These are phyloP conservation scores for Prunus mume DNA, from an alignment of 306 rosid species.

Conservation along the genomic window DNA sequence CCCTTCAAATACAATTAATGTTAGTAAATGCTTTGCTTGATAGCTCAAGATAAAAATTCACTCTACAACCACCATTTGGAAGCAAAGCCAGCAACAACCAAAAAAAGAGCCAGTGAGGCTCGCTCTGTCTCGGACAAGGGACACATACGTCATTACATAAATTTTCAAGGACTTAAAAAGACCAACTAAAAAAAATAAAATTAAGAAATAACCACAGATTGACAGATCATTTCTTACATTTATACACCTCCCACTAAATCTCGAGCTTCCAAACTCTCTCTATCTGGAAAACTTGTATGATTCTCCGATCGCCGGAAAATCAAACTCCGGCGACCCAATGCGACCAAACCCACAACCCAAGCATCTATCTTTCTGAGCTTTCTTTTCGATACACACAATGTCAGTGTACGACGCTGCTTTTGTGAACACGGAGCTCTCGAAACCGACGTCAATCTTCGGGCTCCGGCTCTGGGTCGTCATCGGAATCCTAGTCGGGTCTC, in stretches of 20 bases:
- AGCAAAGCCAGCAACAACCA: neutral
- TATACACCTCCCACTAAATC: neutral
- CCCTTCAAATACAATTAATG: neutral
- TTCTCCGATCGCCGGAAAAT: slow-evolving; percentile 15
- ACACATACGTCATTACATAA: neutral
- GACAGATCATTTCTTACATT: neutral
- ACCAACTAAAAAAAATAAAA: neutral
- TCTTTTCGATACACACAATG: slow-evolving; percentile 27
- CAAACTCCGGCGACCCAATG: slow-evolving; percentile 25
- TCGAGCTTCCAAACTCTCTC: neutral
- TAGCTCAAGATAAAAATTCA: neutral
- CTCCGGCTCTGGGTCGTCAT: slow-evolving; percentile 91
- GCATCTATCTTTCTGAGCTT: neutral
- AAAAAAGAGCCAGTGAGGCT: neutral
- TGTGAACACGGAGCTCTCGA: slow-evolving; percentile 69
- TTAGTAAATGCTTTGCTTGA: neutral
- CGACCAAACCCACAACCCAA: neutral
- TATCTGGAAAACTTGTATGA: neutral
- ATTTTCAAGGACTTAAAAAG: neutral
- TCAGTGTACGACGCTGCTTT: slow-evolving; percentile 81
- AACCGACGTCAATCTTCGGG: slow-evolving; percentile 82
- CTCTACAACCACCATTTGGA: slow-evolving; percentile 2
- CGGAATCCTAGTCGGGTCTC: slow-evolving; percentile 80
- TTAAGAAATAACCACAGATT: neutral
- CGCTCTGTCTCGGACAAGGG: neutral